These are phyloP conservation scores for Tympanopsis confertula DNA, from an alignment of 2,329 filamentous ascomycete species.

Conservation along the genomic window DNA sequence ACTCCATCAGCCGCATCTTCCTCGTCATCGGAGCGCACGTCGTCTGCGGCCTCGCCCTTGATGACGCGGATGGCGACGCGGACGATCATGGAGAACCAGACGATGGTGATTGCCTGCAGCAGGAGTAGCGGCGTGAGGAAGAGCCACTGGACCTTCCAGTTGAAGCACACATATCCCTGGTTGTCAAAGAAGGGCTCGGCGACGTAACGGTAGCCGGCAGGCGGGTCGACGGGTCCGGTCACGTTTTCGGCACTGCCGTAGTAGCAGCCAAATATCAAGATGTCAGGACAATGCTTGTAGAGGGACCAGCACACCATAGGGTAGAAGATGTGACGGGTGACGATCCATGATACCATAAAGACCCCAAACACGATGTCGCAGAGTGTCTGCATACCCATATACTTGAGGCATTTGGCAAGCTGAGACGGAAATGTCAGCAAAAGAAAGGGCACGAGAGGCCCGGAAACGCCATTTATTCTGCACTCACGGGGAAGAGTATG, in stretches of 20 bases:
- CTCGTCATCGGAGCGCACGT: constrained; percentile 79
- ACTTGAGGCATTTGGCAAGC: constrained; percentile 89
- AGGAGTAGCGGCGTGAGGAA: constrained; percentile 70
- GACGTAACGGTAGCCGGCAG: constrained; percentile 47
- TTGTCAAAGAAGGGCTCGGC: constrained; percentile 64
- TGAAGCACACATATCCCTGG: constrained; percentile 70
- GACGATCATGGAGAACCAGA: constrained; percentile 85
- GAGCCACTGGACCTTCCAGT: constrained; percentile 57
- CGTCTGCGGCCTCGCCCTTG: constrained; percentile 66
- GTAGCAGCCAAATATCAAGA: constrained; percentile 64
- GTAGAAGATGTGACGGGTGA: constrained; percentile 73
- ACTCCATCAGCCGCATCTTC: constrained; percentile 45
- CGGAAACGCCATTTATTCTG: constrained; percentile 1
- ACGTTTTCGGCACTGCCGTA: constrained; percentile 41
- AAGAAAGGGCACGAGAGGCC: neutral
- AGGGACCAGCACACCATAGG: constrained; percentile 72
- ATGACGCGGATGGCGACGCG: constrained; percentile 73
- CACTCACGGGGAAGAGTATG: constrained; percentile 67
- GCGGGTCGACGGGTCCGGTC: constrained; percentile 36
- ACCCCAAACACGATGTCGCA: constrained; percentile 78
- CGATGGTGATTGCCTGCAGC: constrained; percentile 67
- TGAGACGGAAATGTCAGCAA: constrained; percentile 20
- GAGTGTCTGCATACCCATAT: constrained; percentile 60
- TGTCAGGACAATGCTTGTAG: constrained; percentile 49
- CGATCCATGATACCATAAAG: constrained; percentile 78